Base-by-base conservation (phyloP, 352 stramenopile species). In the Phytopythium vexans region DNA sequence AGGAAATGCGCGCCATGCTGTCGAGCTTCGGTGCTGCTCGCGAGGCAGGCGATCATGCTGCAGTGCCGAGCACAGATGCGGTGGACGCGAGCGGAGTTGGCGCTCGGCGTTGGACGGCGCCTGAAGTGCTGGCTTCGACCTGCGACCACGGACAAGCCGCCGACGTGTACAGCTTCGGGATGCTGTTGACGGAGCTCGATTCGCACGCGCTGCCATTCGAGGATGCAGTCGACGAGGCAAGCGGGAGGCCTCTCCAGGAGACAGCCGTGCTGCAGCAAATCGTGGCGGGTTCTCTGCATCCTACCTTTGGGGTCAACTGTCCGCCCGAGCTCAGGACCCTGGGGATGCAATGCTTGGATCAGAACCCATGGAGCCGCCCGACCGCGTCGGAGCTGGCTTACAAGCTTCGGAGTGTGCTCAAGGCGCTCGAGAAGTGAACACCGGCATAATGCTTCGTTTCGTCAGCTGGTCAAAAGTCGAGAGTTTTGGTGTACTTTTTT, bases 311-410 rank as follows among this genome's bases (percentile, higher is more conserved):
- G 9, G 54, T 56, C 14, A 55, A 74, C 14, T 78, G 71, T 16
- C 68, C 68, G 8, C 41, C 48, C 10, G 58, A 68, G 4, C 39
- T 81, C 27, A 56, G 62, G 4, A 56, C 70, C 8, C 56, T 81
- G 1, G 71, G 67, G 14, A 27, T 39, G 2, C 52, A 69, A n/a
- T 81, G 71, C 35, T 58, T 81, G 31, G 68, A 76, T 44, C 49
- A 67, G 8, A 56, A 77, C 37, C 68, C 71, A 41, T 58, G 42
- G 32, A 75, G 77, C n/a, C 68, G 71, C 6, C 71, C 68, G 35
- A 43, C 11, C 10, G 5, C 39, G 10, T n/a, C 39, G 6, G 39
- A 43, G 5, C 11, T 43, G 39, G 39, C 39, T n/a, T 43, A 43
- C 10, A 43, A 43, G 10, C 39, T 43, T 43, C 39, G 39, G 10